Percentiles rank a stretch among this genome's conserved stretches.
phyloP scores from a whole-genome alignment of 305 asterid species.

The Euphrasia arctica region DNA sequence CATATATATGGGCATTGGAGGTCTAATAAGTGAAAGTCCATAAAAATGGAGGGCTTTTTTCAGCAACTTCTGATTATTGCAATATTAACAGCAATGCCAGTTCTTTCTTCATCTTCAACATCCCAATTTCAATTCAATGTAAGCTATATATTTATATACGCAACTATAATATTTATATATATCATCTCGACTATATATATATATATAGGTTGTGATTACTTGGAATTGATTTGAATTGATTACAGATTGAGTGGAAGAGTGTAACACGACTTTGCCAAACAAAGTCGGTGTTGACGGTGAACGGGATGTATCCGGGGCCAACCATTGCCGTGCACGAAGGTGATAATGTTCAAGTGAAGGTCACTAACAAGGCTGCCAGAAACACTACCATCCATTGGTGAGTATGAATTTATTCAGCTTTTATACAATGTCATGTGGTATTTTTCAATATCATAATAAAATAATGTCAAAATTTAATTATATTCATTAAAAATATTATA shows the following conservation, averaged over 20 bases:
- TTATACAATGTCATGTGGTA: too few relatives aligned
- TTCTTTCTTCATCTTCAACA: constrained; percentile 34
- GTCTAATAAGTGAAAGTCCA: not conserved
- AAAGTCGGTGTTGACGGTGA: constrained; percentile 49
- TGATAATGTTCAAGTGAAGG: constrained; percentile 56
- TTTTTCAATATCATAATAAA: too few relatives aligned
- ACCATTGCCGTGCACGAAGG: constrained; percentile 68
- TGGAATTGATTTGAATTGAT: not conserved
- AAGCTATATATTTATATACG: constrained; percentile 9
- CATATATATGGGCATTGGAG: not conserved
- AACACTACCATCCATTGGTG: constrained; percentile 84
- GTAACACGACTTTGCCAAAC: constrained; percentile 57
- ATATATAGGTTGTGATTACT: not conserved
- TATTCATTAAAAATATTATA: too few relatives aligned
- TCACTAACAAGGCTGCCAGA: constrained; percentile 45
- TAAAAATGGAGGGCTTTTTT: constrained; percentile 5
- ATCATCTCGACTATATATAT: not conserved
- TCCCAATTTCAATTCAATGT: constrained; percentile 52
- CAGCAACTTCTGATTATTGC: constrained; percentile 26
- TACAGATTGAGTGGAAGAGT: constrained; percentile 63
- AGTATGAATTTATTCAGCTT: constrained; percentile 5
- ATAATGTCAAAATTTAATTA: too few relatives aligned
- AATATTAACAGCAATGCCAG: constrained; percentile 25
- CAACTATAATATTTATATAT: not conserved
- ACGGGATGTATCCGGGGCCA: constrained; percentile 76